phyloP scores from a whole-genome alignment of 139 green algal species.

The Chlorella sp. region DNA sequence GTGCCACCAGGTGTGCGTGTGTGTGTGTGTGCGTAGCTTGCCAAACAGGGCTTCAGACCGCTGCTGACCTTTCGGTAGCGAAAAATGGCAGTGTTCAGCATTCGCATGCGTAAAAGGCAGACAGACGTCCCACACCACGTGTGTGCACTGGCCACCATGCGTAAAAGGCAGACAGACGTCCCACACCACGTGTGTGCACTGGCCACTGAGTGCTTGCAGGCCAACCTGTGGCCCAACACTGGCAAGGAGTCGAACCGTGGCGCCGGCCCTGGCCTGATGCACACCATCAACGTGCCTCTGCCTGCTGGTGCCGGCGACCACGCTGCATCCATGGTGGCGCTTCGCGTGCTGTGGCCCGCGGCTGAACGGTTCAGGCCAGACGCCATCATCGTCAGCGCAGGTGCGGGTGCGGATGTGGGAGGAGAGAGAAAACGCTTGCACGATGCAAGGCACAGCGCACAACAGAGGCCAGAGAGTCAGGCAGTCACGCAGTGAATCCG shows the following conservation, averaged over 20 bases:
- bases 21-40: background rate
- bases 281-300: conserved; percentile 80
- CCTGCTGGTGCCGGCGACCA: conserved; percentile 36
- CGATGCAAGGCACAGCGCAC: background rate
- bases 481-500: background rate
- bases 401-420: conserved; percentile 13
- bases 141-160: background rate
- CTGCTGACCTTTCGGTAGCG: too few species aligned
- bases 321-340: background rate
- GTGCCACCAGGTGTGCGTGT: too few species aligned
- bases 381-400: conserved; percentile 76
- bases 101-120: background rate
- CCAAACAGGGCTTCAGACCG: too few species aligned
- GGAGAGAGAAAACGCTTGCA: too few species aligned
- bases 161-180: background rate
- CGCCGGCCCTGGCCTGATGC: conserved; percentile 50
- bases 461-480: background rate
- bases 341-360: conserved; percentile 62
- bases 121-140: background rate
- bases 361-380: conserved; percentile 70
- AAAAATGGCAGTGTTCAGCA: too few species aligned
- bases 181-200: too few species aligned
- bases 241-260: conserved; percentile 66
- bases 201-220: background rate
- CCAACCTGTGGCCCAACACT: conserved; percentile 37